A percentile compares a stretch with the other conserved stretches of the same genome.
These are phyloP conservation scores for Colletotrichum cereale DNA, from an alignment of 2,329 filamentous ascomycete species.

Conservation along the genomic window DNA sequence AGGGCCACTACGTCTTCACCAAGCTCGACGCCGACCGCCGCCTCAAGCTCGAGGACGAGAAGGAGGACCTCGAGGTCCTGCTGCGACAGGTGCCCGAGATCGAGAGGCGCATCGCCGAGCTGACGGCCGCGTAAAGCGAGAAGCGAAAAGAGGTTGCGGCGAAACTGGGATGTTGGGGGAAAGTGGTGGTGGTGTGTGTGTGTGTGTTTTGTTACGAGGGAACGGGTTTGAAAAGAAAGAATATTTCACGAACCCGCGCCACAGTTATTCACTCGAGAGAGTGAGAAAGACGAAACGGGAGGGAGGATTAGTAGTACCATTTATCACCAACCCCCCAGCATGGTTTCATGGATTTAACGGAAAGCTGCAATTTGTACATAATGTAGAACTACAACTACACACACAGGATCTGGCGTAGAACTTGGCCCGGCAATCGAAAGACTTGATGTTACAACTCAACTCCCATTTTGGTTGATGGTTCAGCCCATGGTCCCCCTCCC, in stretches of 20 bases:
- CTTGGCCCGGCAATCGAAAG: slow-evolving; percentile 4
- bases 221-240: not conserved
- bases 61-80: slow-evolving; percentile 90
- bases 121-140: slow-evolving; percentile 63
- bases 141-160: not conserved
- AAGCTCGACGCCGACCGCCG: slow-evolving; percentile 88
- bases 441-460: not conserved
- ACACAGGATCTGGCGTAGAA: slow-evolving; percentile 8
- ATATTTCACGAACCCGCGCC: not conserved
- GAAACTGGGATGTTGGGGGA: too few relatives aligned
- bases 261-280: not conserved
- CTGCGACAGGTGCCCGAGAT: slow-evolving; percentile 89
- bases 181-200: too few relatives aligned
- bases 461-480: not conserved
- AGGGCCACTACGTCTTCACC: slow-evolving; percentile 92
- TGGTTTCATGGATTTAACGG: not conserved
- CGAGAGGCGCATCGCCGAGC: slow-evolving; percentile 84
- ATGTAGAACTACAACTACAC: slow-evolving; percentile 1
- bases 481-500: not conserved
- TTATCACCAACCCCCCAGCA: not conserved
- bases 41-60: slow-evolving; percentile 92
- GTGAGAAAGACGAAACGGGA: not conserved
- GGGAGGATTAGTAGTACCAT: not conserved
- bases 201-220: not conserved
- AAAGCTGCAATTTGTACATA: slow-evolving; percentile 7